Evolutionary conservation across 352 stramenopile species (phyloP).

Genomic region (Saprolegnia diclina): DNA sequence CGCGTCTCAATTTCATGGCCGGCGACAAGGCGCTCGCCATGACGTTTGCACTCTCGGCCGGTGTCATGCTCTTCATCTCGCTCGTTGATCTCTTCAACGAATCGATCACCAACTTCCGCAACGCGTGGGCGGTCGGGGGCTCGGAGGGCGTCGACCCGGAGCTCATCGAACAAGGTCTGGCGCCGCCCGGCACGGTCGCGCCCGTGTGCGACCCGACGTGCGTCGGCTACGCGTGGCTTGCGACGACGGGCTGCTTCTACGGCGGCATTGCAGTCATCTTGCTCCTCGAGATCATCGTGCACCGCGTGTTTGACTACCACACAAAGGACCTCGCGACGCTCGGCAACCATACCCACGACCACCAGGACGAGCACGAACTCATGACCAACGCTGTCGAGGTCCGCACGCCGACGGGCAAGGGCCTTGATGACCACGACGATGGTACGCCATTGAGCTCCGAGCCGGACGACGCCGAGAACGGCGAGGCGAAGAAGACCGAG

Average conservation of each 20-base stretch:
- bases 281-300: conserved; percentile 56
- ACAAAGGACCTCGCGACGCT: conserved; percentile 11
- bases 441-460: background rate
- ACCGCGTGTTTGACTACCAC: conserved; percentile 40
- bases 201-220: conserved; percentile 54
- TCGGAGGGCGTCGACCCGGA: conserved; percentile 40
- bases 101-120: conserved; percentile 46
- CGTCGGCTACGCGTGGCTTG: conserved; percentile 51
- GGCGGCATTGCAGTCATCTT: conserved; percentile 59
- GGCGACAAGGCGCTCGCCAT: conserved; percentile 50
- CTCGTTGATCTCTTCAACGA: conserved; percentile 60
- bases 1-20: conserved; percentile 56
- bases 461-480: background rate
- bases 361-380: background rate
- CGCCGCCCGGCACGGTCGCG: conserved; percentile 27
- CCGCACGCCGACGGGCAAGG: background rate
- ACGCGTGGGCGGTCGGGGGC: conserved; percentile 48
- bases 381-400: background rate
- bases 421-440: background rate
- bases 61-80: conserved; percentile 74
- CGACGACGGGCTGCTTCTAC: conserved; percentile 51
- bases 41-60: conserved; percentile 59
- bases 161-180: conserved; percentile 48
- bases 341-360: background rate
- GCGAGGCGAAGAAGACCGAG: conserved; percentile 34